Conservation (phyloP, 1,139 yeast genomes). For the Kodamaea arcana region DNA sequence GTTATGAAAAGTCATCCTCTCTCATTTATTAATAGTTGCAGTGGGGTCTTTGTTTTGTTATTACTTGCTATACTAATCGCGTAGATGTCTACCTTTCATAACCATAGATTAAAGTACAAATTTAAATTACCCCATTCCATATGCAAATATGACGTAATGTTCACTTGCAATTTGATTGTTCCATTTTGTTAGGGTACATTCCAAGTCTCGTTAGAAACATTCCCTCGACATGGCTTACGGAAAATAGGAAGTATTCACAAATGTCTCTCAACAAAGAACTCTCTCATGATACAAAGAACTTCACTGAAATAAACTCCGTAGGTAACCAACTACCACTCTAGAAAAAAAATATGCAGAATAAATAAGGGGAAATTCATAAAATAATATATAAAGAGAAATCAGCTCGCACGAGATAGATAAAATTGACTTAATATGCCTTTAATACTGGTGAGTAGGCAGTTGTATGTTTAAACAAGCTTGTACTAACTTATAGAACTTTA, state of each 20-base stretch:
- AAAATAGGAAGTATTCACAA: too few relatives aligned
- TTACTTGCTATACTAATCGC: too few relatives aligned
- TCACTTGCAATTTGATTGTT: neutral
- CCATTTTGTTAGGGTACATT: neutral
- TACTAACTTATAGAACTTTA: constrained; percentile 13
- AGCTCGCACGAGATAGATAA: neutral
- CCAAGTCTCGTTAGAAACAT: too few relatives aligned
- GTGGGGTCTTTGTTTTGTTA: too few relatives aligned
- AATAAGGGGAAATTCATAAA: neutral
- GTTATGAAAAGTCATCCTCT: too few relatives aligned
- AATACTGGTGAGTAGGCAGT: constrained; percentile 16
- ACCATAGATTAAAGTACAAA: too few relatives aligned
- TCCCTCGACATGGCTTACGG: too few relatives aligned
- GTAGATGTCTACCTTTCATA: too few relatives aligned
- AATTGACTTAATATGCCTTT: constrained; percentile 16
- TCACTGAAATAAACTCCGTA: too few relatives aligned
- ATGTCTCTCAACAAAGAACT: too few relatives aligned
- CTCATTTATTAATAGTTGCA: too few relatives aligned
- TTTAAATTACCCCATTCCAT: neutral
- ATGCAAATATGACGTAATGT: neutral
- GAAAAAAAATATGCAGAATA: neutral
- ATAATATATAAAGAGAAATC: neutral
- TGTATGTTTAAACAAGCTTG: neutral
- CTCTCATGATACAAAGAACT: too few relatives aligned
- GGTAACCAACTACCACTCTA: neutral